These are phyloP conservation scores for Cordyceps cateniannulata DNA, from an alignment of 2,329 filamentous ascomycete genomes.

Conservation along the genomic window DNA sequence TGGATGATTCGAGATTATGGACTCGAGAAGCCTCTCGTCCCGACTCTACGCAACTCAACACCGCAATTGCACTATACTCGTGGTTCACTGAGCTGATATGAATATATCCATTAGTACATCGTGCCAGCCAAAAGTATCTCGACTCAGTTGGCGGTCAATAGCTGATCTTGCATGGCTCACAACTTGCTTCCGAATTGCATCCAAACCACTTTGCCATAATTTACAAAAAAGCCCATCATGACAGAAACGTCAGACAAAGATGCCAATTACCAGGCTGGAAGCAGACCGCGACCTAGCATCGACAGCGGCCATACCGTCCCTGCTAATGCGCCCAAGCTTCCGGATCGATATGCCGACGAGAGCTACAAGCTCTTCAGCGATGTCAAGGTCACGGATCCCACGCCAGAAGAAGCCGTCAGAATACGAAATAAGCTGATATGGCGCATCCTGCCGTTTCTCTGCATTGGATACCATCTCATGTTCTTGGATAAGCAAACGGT, in stretches of 20 bases:
- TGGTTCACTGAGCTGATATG: too few species aligned
- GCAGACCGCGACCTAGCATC: background rate
- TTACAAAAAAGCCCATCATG: background rate
- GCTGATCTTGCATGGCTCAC: too few species aligned
- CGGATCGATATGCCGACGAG: slow-evolving; percentile 33
- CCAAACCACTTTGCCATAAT: too few species aligned
- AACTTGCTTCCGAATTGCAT: background rate
- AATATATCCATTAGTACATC: too few species aligned
- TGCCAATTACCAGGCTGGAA: background rate
- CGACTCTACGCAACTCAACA: too few species aligned
- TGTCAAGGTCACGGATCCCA: slow-evolving; percentile 30
- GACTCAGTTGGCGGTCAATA: too few species aligned
- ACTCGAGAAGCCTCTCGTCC: too few species aligned
- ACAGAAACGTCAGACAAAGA: background rate
- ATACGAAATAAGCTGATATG: slow-evolving; percentile 30
- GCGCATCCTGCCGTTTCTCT: slow-evolving; percentile 32
- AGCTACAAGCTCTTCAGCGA: slow-evolving; percentile 35
- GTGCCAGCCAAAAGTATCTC: too few species aligned
- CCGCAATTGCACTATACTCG: too few species aligned
- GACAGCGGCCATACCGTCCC: background rate
- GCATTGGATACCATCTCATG: slow-evolving; percentile 33
- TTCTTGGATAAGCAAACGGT: slow-evolving; percentile 33
- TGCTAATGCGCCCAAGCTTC: slow-evolving; percentile 22
- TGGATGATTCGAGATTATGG: too few species aligned
- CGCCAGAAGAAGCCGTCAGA: slow-evolving; percentile 22